Evolutionary conservation across 1,139 yeast genomes (phyloP).

Genomic region (Nematodospora anomalae): DNA sequence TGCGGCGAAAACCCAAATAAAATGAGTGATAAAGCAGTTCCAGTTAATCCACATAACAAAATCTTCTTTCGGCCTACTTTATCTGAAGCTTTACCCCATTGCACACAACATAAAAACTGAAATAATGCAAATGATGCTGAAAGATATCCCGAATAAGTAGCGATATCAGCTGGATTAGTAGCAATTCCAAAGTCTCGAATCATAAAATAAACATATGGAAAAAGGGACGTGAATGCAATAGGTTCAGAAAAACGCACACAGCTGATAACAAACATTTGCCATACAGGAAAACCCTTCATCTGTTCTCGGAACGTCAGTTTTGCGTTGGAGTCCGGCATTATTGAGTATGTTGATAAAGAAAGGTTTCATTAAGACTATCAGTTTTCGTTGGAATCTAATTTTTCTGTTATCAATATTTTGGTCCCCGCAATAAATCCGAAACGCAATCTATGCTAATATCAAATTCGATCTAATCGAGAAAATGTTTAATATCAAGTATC

Average conservation of each 20-base stretch:
- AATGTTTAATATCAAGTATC: too few species aligned
- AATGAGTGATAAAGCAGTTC: slow-evolving; percentile 30
- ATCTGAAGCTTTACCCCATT: slow-evolving; percentile 38
- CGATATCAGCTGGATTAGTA: slow-evolving; percentile 33
- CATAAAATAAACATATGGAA: slow-evolving; percentile 43
- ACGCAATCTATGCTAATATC: too few species aligned
- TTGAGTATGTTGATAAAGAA: neutral
- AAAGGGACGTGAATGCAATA: slow-evolving; percentile 39
- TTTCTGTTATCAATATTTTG: neutral
- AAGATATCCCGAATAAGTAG: slow-evolving; percentile 38
- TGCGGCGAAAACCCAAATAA: slow-evolving; percentile 37
- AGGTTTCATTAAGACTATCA: neutral
- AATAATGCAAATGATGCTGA: slow-evolving; percentile 40
- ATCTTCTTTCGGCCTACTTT: slow-evolving; percentile 35
- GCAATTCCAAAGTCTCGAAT: slow-evolving; percentile 39
- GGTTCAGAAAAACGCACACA: slow-evolving; percentile 39
- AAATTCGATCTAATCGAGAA: too few species aligned
- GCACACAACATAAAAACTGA: slow-evolving; percentile 38
- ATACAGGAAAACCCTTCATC: slow-evolving; percentile 33
- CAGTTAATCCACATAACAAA: slow-evolving; percentile 31
- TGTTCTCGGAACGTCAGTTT: slow-evolving; percentile 24
- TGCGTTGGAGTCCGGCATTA: slow-evolving; percentile 1
- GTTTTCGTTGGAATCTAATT: too few species aligned
- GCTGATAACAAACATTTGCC: slow-evolving; percentile 36
- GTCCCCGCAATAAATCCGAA: too few species aligned